Evolutionary conservation across 768 basidiomycete genomes (phyloP).

Genomic region (Mycena albidolilacea): DNA sequence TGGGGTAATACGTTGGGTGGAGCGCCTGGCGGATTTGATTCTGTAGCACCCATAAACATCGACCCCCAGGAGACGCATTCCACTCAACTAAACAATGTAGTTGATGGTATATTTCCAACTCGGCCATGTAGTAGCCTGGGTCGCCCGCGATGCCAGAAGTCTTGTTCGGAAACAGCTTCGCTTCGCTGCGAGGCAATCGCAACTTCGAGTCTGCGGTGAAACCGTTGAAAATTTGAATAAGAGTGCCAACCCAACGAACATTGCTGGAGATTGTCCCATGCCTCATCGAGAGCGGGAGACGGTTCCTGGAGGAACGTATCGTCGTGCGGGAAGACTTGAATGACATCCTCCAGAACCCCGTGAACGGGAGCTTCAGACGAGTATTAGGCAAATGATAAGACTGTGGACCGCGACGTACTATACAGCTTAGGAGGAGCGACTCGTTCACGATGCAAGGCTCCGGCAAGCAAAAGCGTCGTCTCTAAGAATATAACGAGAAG

Average conservation of each 20-base stretch:
- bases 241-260: neutral
- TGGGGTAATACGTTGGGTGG: slow-evolving; percentile 13
- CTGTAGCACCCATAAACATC: slow-evolving; percentile 8
- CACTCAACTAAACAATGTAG: slow-evolving; percentile 25
- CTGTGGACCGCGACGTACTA: slow-evolving; percentile 16
- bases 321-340: slow-evolving; percentile 21
- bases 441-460: slow-evolving; percentile 23
- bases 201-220: slow-evolving; percentile 6
- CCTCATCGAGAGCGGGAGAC: slow-evolving; percentile 19
- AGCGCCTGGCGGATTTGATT: slow-evolving; percentile 25
- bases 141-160: slow-evolving; percentile 12
- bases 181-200: slow-evolving; percentile 22
- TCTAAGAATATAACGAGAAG: slow-evolving; percentile 22
- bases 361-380: slow-evolving; percentile 23
- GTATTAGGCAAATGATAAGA: slow-evolving; percentile 18
- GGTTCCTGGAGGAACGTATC: slow-evolving; percentile 18
- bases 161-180: slow-evolving; percentile 10
- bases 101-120: slow-evolving; percentile 18
- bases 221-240: neutral
- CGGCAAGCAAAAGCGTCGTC: slow-evolving; percentile 18
- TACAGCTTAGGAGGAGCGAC: slow-evolving; percentile 17
- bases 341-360: slow-evolving; percentile 23
- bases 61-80: slow-evolving; percentile 17
- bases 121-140: slow-evolving; percentile 16
- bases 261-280: slow-evolving; percentile 21